Percentiles rank a stretch among this genome's conserved stretches.
Conservation (phyloP, 2,329 filamentous ascomycete genomes). For the Colletotrichum sp. region DNA sequence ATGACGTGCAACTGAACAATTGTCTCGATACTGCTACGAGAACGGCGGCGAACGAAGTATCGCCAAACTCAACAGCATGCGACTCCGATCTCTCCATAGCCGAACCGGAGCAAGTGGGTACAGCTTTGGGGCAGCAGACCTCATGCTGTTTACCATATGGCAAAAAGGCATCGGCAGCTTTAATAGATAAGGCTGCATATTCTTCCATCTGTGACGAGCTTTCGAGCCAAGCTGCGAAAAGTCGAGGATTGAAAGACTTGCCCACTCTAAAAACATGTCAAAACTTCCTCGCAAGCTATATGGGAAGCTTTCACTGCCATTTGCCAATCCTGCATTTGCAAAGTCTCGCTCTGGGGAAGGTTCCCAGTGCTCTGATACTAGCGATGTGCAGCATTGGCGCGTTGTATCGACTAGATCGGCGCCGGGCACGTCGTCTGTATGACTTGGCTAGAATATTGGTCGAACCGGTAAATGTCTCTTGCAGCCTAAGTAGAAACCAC, state of each 20-base stretch:
- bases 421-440: neutral
- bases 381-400: neutral
- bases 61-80: neutral
- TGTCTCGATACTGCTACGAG: neutral
- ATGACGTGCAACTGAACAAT: neutral
- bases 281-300: neutral
- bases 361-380: neutral
- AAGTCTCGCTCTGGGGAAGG: neutral
- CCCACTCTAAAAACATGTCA: neutral
- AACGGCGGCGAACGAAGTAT: neutral
- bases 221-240: rapidly evolving
- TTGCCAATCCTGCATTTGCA: neutral
- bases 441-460: neutral
- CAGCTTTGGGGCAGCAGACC: neutral
- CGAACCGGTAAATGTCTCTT: neutral
- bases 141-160: neutral
- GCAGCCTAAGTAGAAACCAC: neutral
- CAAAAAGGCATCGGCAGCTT: neutral
- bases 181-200: neutral
- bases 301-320: neutral
- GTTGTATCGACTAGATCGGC: neutral
- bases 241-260: neutral
- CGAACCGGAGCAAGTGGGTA: neutral
- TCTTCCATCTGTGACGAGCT: neutral
- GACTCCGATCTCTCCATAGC: neutral